Conservation (phyloP, 192 early-diverging fungal genomes). For the Lobosporangium transversale region DNA sequence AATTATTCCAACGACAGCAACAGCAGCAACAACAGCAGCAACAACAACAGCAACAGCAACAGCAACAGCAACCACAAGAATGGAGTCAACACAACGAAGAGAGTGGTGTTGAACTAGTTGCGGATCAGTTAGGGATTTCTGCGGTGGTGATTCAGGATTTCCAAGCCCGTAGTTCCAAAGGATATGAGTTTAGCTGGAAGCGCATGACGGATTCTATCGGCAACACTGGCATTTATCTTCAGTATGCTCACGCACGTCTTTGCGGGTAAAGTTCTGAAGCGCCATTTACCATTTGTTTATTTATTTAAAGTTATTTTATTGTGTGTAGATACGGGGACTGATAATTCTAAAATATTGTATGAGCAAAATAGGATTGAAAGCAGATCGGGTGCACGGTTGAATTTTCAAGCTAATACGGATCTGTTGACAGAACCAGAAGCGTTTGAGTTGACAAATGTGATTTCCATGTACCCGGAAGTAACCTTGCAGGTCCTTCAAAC, state of each 20-base stretch:
- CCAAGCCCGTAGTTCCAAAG: conserved; percentile 82
- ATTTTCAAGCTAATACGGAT: conserved; percentile 61
- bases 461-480: conserved; percentile 86
- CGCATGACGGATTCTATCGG: conserved; percentile 93
- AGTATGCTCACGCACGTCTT: conserved; percentile 94
- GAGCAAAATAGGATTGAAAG: conserved; percentile 75
- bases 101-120: conserved; percentile 60
- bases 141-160: conserved; percentile 93
- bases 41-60: conserved; percentile 4
- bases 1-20: conserved; percentile 8
- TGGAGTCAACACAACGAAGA: conserved; percentile 14
- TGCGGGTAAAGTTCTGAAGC: conserved; percentile 66
- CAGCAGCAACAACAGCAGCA: neutral
- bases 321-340: too few relatives aligned
- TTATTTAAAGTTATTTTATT: too few relatives aligned
- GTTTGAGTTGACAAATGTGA: conserved; percentile 72
- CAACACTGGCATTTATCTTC: conserved; percentile 95
- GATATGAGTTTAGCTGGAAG: conserved; percentile 92
- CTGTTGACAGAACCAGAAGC: conserved; percentile 78
- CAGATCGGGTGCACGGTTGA: conserved; percentile 59
- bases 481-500: conserved; percentile 65
- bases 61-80: neutral
- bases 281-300: neutral
- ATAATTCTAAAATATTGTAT: too few relatives aligned
- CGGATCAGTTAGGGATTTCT: conserved; percentile 86